phyloP scores from a whole-genome alignment of 2,329 filamentous ascomycete species.

The Pestalotiopsis sp. region DNA sequence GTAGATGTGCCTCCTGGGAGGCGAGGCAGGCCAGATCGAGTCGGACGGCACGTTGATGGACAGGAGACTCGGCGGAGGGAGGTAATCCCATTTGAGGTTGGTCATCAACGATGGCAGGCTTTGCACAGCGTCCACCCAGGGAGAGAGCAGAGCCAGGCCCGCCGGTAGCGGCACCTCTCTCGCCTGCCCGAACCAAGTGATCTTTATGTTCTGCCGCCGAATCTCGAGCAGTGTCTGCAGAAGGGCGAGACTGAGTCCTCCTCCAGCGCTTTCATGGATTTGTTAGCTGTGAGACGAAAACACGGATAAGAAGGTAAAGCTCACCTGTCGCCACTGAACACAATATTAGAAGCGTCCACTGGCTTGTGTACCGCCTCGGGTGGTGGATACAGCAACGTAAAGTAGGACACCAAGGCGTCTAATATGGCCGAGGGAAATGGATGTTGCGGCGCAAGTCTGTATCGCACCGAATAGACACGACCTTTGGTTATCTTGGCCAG shows the following conservation, averaged over 20 bases:
- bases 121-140: conserved; percentile 74
- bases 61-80: conserved; percentile 47
- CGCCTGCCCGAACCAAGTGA: conserved; percentile 63
- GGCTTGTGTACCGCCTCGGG: conserved; percentile 67
- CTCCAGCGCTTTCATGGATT: conserved; percentile 63
- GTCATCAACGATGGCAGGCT: conserved; percentile 57
- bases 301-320: conserved; percentile 8
- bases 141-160: conserved; percentile 63
- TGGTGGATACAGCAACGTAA: conserved; percentile 73
- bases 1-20: conserved; percentile 57
- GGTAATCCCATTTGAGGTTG: conserved; percentile 65
- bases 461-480: conserved; percentile 72
- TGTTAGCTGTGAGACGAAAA: neutral
- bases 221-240: conserved; percentile 71
- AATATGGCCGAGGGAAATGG: conserved; percentile 76
- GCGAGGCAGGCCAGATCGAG: conserved; percentile 57
- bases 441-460: conserved; percentile 73
- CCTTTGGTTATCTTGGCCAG: conserved; percentile 70
- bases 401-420: conserved; percentile 73
- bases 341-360: conserved; percentile 66
- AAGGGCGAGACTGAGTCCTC: conserved; percentile 68
- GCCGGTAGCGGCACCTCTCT: conserved; percentile 68
- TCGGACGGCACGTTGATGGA: conserved; percentile 45
- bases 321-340: conserved; percentile 71
- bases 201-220: conserved; percentile 42